Conservation (phyloP, 495 filamentous ascomycete genomes). For the Trichoderma gamsii region DNA sequence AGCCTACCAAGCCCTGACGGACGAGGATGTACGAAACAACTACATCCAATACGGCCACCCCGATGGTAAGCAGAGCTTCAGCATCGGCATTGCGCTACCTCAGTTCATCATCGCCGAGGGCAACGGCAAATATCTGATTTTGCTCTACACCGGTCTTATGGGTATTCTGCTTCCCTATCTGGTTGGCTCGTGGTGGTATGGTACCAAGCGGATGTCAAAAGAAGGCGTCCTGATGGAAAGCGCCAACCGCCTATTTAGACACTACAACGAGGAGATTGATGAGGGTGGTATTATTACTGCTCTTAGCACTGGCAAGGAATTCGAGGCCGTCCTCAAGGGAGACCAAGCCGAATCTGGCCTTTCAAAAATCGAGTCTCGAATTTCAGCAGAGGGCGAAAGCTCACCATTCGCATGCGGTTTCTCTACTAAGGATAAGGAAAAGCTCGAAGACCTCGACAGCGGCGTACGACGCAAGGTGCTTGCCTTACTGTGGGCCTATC, state of each 20-base stretch:
- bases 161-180: slow-evolving; percentile 88
- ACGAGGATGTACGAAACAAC: slow-evolving; percentile 95
- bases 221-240: slow-evolving; percentile 87
- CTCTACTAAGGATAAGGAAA: slow-evolving; percentile 62
- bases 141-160: slow-evolving; percentile 79
- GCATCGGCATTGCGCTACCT: slow-evolving; percentile 93
- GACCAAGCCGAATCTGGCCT: slow-evolving; percentile 68
- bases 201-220: slow-evolving; percentile 82
- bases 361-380: slow-evolving; percentile 71
- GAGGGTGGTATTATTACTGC: slow-evolving; percentile 73
- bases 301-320: slow-evolving; percentile 79
- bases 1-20: slow-evolving; percentile 93
- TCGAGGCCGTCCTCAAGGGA: slow-evolving; percentile 58
- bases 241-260: slow-evolving; percentile 86
- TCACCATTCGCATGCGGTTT: slow-evolving; percentile 48
- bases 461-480: slow-evolving; percentile 76
- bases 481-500: slow-evolving; percentile 88
- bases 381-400: slow-evolving; percentile 53
- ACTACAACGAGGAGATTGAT: slow-evolving; percentile 77
- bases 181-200: slow-evolving; percentile 98
- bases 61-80: slow-evolving; percentile 95
- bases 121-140: slow-evolving; percentile 88
- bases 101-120: slow-evolving; percentile 89
- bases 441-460: slow-evolving; percentile 61
- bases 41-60: slow-evolving; percentile 93